phyloP scores from a whole-genome alignment of 78 protist genomes.

The Anaeramoeba flamelloides region DNA sequence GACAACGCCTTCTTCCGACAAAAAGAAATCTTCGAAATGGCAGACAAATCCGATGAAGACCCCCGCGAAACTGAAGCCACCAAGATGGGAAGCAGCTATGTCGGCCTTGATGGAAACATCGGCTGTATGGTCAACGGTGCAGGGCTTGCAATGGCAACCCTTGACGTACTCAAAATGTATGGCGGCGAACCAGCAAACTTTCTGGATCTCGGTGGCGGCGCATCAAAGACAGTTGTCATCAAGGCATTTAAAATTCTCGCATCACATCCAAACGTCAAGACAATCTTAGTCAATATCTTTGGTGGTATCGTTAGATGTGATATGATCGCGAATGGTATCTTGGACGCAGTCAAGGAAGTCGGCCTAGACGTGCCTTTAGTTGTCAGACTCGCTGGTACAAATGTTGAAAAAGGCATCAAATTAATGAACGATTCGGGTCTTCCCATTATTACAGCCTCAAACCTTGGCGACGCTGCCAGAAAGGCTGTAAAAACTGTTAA shows the following conservation, averaged over 20 bases:
- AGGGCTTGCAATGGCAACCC: slow-evolving; percentile 98
- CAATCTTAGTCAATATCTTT: slow-evolving; percentile 24
- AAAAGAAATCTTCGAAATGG: slow-evolving; percentile 49
- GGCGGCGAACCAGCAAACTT: slow-evolving; percentile 97
- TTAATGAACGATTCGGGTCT: slow-evolving; percentile 48
- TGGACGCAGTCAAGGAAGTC: slow-evolving; percentile 5
- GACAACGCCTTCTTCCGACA: slow-evolving; percentile 92
- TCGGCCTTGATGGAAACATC: slow-evolving; percentile 87
- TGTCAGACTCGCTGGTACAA: slow-evolving; percentile 56
- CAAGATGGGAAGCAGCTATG: slow-evolving; percentile 71
- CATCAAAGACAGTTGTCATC: slow-evolving; percentile 52
- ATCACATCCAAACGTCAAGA: slow-evolving; percentile 33
- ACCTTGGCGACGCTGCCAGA: slow-evolving; percentile 70
- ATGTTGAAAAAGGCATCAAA: slow-evolving; percentile 40
- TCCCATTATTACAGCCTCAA: slow-evolving; percentile 35
- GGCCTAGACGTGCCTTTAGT: slow-evolving; percentile 22
- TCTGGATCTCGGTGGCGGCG: slow-evolving; percentile 91
- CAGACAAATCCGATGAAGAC: slow-evolving; percentile 76
- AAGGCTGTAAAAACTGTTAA: too few relatives aligned
- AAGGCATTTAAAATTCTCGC: slow-evolving; percentile 78
- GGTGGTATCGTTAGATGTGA: slow-evolving; percentile 37
- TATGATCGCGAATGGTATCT: slow-evolving; percentile 20
- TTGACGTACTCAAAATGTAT: slow-evolving; percentile 78
- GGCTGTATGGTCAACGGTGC: slow-evolving; percentile 98
- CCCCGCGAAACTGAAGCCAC: slow-evolving; percentile 76